Base-by-base conservation (phyloP, 129 eudicot species). In the Saussurea involucrata region DNA sequence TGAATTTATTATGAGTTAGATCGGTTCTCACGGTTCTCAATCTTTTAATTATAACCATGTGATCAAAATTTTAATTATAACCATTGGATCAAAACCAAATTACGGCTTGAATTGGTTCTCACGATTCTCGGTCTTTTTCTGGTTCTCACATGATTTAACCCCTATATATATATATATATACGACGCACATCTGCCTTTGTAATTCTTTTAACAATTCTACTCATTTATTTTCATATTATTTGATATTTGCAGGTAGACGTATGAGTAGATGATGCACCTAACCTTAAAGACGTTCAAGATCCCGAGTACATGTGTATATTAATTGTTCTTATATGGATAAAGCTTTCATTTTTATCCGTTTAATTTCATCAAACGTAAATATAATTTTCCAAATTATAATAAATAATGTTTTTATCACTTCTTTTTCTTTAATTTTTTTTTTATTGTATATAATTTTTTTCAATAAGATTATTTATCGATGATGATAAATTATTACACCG, bases 161-260 rank as follows among this genome's bases (percentile, higher is more conserved):
- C n/a, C n/a, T n/a, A n/a, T n/a, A n/a, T n/a, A n/a, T n/a, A n/a
- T n/a, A n/a, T n/a, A n/a, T n/a, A n/a, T n/a, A n/a, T n/a, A n/a
- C n/a, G n/a, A n/a, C n/a, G n/a, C n/a, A n/a, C n/a, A n/a, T 29
- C 7, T 73, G 5, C 55, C 3, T 17, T 9, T 17, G 6, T 55
- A 12, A 36, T 15, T 6, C 24, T 31, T 32, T 58, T 18, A 57
- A 4, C 8, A 0, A 31, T 31, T 73, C 32, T 73, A 55, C 29
- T 55, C 20, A 72, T 73, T 60, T 15, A 33, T 0, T 60, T 32
- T 58, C 31, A 31, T 57, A 55, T 21, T 73, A 8, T 73, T 33
- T 22, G 13, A 57, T 72, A 25, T 27, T 53, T 27, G 44, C 76
- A 72, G 76, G 44, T 49, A 72, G 76, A 72, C 76, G 76, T 72